These are phyloP conservation scores for Clonostachys byssicola DNA, from an alignment of 2,329 filamentous ascomycete genomes.

Conservation along the genomic window DNA sequence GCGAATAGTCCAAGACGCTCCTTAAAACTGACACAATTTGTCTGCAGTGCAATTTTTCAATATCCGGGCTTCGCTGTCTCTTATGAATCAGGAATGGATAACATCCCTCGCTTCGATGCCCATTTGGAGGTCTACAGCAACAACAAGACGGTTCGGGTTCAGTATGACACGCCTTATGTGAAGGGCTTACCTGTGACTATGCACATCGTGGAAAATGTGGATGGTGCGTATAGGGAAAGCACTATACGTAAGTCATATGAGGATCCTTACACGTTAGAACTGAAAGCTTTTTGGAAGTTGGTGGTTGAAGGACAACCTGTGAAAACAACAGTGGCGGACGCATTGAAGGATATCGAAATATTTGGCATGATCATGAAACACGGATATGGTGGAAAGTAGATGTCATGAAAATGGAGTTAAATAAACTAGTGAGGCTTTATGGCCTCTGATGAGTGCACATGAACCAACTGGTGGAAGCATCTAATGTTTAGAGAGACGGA, in stretches of 20 bases:
- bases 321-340: constrained; percentile 23
- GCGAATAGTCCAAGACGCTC: neutral
- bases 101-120: constrained; percentile 44
- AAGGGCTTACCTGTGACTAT: constrained; percentile 44
- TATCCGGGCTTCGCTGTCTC: constrained; percentile 40
- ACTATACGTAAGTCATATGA: constrained; percentile 32
- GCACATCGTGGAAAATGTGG: constrained; percentile 31
- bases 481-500: no score
- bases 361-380: constrained; percentile 7
- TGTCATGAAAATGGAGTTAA: no score
- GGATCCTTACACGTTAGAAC: constrained; percentile 25
- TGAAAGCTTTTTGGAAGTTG: constrained; percentile 15
- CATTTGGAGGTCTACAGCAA: constrained; percentile 43
- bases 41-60: constrained; percentile 30
- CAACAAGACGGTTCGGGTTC: constrained; percentile 43
- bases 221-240: constrained; percentile 11
- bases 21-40: neutral
- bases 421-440: no score
- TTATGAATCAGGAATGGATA: constrained; percentile 51
- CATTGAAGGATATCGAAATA: constrained; percentile 7
- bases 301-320: constrained; percentile 10
- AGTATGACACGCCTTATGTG: constrained; percentile 50
- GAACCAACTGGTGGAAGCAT: no score
- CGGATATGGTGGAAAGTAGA: no score
- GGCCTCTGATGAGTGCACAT: no score